phyloP scores from a whole-genome alignment of 2,329 filamentous ascomycete genomes.

The Fusarium tjaetaba region DNA sequence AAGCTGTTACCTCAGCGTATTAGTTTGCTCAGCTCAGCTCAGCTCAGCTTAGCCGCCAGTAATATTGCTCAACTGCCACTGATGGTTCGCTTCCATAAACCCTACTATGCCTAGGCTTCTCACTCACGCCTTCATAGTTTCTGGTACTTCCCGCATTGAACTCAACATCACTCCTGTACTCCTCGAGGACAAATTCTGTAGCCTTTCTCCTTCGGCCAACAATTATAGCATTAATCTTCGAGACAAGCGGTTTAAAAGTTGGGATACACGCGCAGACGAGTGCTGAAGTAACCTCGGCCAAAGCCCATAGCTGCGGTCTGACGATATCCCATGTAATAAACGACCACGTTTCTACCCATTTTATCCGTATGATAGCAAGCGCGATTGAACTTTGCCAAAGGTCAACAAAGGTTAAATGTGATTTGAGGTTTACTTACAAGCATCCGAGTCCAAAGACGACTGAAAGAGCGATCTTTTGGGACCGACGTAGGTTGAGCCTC shows the following conservation, averaged over 20 bases:
- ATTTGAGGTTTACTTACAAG: conserved; percentile 9
- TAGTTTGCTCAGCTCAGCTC: background rate
- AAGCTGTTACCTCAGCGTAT: background rate
- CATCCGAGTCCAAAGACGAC: conserved; percentile 15
- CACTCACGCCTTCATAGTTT: background rate
- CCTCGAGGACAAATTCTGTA: background rate
- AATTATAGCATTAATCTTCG: background rate
- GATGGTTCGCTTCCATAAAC: conserved; percentile 11
- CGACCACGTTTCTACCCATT: background rate
- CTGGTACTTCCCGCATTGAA: background rate
- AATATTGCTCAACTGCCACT: background rate
- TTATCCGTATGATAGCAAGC: conserved; percentile 19
- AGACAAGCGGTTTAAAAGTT: conserved; percentile 19
- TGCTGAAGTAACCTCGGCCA: conserved; percentile 26
- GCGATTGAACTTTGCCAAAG: background rate
- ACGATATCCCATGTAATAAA: conserved; percentile 25
- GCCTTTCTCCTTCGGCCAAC: background rate
- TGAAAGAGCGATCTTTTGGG: conserved; percentile 23
- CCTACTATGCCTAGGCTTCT: background rate
- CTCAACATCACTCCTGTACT: background rate
- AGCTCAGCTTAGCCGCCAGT: background rate
- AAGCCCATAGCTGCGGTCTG: conserved; percentile 12
- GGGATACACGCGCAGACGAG: conserved; percentile 31
- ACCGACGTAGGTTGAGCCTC: conserved; percentile 8
- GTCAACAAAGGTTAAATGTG: accelerated